Conservation (phyloP, 2,329 filamentous ascomycete species). For the Byssoonygena ceratinophila region DNA sequence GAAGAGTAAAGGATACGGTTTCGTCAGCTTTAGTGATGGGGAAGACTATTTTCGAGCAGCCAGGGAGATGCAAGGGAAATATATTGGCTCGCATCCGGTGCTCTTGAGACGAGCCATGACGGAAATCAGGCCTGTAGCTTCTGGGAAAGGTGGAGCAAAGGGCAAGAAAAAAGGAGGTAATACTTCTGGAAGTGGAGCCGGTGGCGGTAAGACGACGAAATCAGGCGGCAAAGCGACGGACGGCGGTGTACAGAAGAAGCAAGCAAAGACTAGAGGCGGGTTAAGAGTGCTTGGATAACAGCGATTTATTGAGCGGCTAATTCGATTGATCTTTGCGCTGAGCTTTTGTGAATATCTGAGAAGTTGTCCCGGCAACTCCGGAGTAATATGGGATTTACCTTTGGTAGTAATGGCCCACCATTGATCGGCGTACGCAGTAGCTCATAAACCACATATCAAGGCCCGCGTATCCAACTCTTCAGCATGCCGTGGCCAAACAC, state of each 20-base stretch:
- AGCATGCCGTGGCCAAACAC: too few species aligned
- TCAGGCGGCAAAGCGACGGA: conserved; percentile 30
- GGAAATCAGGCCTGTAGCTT: conserved; percentile 71
- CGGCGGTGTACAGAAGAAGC: conserved; percentile 36
- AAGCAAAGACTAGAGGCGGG: conserved; percentile 38
- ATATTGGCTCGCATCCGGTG: conserved; percentile 94
- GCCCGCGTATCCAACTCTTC: too few species aligned
- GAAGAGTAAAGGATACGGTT: conserved; percentile 93
- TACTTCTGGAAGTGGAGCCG: conserved; percentile 24
- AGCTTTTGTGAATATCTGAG: too few species aligned
- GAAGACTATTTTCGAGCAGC: conserved; percentile 95
- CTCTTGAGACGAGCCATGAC: conserved; percentile 78
- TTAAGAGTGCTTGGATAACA: conserved; percentile 36
- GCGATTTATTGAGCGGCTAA: not conserved
- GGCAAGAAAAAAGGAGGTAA: conserved; percentile 24
- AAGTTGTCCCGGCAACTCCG: too few species aligned
- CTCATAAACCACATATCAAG: too few species aligned
- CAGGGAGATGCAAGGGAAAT: conserved; percentile 98
- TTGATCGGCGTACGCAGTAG: too few species aligned
- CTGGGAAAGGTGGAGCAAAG: conserved; percentile 44
- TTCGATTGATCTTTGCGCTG: not conserved
- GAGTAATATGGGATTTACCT: too few species aligned
- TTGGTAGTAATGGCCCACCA: too few species aligned
- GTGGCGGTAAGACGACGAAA: conserved; percentile 24
- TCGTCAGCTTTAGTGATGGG: conserved; percentile 88